These are phyloP conservation scores for Athelia sp. DNA, from an alignment of 1,284 basidiomycete species.

Conservation along the genomic window DNA sequence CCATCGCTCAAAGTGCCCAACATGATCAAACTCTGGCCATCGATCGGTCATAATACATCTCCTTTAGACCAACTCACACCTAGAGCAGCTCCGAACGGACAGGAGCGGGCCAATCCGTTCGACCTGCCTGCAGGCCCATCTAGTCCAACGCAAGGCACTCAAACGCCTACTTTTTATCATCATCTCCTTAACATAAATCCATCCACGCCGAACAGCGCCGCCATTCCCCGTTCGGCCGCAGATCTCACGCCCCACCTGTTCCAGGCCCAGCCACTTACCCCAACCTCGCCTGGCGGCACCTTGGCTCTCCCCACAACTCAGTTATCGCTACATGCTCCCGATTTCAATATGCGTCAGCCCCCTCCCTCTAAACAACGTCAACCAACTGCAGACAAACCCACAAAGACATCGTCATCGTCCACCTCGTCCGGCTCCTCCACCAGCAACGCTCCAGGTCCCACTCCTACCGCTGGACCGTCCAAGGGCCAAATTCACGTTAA, in stretches of 20 bases:
- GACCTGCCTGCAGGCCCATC: conserved; percentile 28
- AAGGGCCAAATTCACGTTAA: conserved; percentile 92
- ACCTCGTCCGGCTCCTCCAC: conserved; percentile 35
- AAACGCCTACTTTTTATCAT: conserved; percentile 24
- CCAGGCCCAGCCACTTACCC: conserved; percentile 26
- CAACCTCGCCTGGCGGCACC: conserved; percentile 30
- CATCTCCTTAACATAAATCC: conserved; percentile 27
- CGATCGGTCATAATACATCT: conserved; percentile 25
- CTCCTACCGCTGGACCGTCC: conserved; percentile 37
- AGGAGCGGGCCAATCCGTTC: conserved; percentile 67
- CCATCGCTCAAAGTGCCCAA: conserved; percentile 17
- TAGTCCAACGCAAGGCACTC: conserved; percentile 1
- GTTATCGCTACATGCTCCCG: conserved; percentile 75
- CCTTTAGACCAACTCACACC: conserved; percentile 71
- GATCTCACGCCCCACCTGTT: conserved; percentile 24
- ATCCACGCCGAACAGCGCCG: not conserved
- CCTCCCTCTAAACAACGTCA: conserved; percentile 38
- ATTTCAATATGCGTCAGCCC: conserved; percentile 66
- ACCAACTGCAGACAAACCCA: conserved; percentile 18
- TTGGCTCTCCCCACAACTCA: conserved; percentile 66
- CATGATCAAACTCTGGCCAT: conserved; percentile 69
- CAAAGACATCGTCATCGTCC: conserved; percentile 32
- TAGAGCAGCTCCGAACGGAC: conserved; percentile 43
- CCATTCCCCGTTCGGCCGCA: conserved; percentile 21
- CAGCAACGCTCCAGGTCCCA: conserved; percentile 20